These are phyloP conservation scores for Suhomyces choctaworum DNA, from an alignment of 1,139 yeast genomes.

Conservation along the genomic window DNA sequence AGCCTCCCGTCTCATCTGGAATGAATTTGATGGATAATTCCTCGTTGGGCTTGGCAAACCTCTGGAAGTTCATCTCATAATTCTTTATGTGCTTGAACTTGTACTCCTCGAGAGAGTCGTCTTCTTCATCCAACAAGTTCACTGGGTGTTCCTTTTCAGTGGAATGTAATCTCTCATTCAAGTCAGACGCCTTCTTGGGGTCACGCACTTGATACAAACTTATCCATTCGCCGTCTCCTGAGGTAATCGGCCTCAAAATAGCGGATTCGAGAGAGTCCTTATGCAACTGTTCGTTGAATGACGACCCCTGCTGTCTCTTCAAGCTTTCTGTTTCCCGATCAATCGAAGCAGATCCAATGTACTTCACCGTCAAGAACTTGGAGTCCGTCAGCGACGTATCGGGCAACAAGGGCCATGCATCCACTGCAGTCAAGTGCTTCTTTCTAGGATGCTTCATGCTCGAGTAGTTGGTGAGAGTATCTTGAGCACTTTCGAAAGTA, in stretches of 20 bases:
- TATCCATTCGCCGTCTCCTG: constrained; percentile 81
- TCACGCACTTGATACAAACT: constrained; percentile 57
- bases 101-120: constrained; percentile 40
- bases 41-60: constrained; percentile 45
- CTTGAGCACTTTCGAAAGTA: constrained; percentile 66
- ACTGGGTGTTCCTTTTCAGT: constrained; percentile 51
- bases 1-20: constrained; percentile 61
- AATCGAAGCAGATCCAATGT: constrained; percentile 77
- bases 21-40: constrained; percentile 47
- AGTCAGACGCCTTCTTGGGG: constrained; percentile 24
- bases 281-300: constrained; percentile 42
- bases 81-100: constrained; percentile 70
- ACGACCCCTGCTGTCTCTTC: constrained; percentile 39
- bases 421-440: constrained; percentile 70
- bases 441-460: constrained; percentile 73
- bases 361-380: constrained; percentile 66
- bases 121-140: constrained; percentile 41
- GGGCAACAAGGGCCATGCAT: constrained; percentile 80
- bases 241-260: constrained; percentile 71
- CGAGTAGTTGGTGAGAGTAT: constrained; percentile 45
- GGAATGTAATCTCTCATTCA: constrained; percentile 51
- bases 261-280: constrained; percentile 57
- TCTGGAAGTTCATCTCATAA: constrained; percentile 70
- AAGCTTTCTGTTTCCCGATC: constrained; percentile 37
- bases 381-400: constrained; percentile 89